These are phyloP conservation scores for Mycosphaerella sp. DNA, from an alignment of 2,329 filamentous ascomycete genomes.

Conservation along the genomic window DNA sequence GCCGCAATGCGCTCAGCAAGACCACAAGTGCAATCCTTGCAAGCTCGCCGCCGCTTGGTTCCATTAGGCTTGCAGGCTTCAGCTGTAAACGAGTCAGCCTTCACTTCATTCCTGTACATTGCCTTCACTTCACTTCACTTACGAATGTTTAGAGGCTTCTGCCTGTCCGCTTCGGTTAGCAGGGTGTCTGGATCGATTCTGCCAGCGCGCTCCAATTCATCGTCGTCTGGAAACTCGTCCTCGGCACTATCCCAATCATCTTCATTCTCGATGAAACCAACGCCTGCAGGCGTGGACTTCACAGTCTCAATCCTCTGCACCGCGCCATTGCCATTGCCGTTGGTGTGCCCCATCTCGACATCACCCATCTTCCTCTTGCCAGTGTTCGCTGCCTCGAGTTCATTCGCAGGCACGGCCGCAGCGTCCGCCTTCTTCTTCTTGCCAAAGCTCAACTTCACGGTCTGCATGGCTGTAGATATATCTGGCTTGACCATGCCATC, in stretches of 20 bases:
- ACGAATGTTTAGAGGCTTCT: constrained; percentile 73
- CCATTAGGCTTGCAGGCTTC: constrained; percentile 75
- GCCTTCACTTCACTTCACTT: constrained; percentile 17
- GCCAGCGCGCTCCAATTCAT: constrained; percentile 58
- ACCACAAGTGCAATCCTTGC: constrained; percentile 97
- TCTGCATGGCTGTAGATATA: constrained; percentile 26
- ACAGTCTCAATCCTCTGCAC: constrained; percentile 22
- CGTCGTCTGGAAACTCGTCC: constrained; percentile 34
- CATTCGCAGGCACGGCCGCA: constrained; percentile 35
- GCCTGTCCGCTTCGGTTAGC: constrained; percentile 77
- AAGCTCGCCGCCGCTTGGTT: constrained; percentile 83
- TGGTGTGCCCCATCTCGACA: constrained; percentile 25
- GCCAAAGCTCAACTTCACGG: constrained; percentile 53
- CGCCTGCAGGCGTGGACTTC: constrained; percentile 48
- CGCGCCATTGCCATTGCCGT: constrained; percentile 43
- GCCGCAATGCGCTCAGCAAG: constrained; percentile 76
- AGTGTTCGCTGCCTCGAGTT: constrained; percentile 29
- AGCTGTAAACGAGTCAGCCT: constrained; percentile 46
- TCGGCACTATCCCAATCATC: constrained; percentile 53
- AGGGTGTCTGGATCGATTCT: constrained; percentile 87
- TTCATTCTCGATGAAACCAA: constrained; percentile 62
- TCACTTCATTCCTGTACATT: not conserved
- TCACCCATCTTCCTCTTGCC: constrained; percentile 33
- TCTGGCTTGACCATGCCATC: constrained; percentile 63
- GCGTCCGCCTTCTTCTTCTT: constrained; percentile 49